Evolutionary conservation across 306 rosid species (phyloP).

Genomic region (Castanea sativa): DNA sequence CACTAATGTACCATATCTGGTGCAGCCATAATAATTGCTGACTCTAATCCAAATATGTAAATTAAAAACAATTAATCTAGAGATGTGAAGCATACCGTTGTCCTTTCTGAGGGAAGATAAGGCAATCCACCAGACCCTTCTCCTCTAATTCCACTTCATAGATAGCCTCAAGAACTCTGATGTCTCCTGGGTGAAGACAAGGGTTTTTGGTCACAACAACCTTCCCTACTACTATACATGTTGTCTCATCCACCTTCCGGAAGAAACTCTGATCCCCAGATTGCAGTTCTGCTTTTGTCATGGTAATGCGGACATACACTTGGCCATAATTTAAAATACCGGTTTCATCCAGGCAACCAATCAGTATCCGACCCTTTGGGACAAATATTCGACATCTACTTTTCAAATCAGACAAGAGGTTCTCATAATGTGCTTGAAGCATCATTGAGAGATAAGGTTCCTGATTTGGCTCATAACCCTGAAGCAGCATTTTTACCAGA

Average conservation of each 20-base stretch:
- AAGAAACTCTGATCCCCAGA: slow-evolving; percentile 51
- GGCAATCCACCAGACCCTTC: slow-evolving; percentile 74
- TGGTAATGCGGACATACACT: slow-evolving; percentile 62
- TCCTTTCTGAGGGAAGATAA: slow-evolving; percentile 85
- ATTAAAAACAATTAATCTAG: slow-evolving; percentile 11
- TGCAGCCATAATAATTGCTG: neutral
- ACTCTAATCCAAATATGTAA: slow-evolving; percentile 7
- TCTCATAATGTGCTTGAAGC: slow-evolving; percentile 70
- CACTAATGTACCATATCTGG: neutral
- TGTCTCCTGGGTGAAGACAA: slow-evolving; percentile 95
- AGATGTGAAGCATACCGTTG: slow-evolving; percentile 46
- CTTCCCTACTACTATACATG: slow-evolving; percentile 61
- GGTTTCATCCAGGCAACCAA: slow-evolving; percentile 92
- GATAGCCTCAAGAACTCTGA: slow-evolving; percentile 87
- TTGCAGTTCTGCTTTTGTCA: slow-evolving; percentile 55
- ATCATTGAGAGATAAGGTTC: slow-evolving; percentile 93
- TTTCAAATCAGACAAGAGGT: slow-evolving; percentile 72
- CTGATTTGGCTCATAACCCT: slow-evolving; percentile 66
- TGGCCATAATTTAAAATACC: slow-evolving; percentile 81
- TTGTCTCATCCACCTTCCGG: slow-evolving; percentile 55
- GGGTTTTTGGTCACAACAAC: slow-evolving; percentile 89
- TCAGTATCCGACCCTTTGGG: slow-evolving; percentile 75
- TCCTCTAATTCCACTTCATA: slow-evolving; percentile 60
- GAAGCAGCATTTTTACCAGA: slow-evolving; percentile 75
- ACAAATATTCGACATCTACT: slow-evolving; percentile 70